Conservation (phyloP, 495 filamentous ascomycete genomes). For the Daldinia caldariorum region DNA sequence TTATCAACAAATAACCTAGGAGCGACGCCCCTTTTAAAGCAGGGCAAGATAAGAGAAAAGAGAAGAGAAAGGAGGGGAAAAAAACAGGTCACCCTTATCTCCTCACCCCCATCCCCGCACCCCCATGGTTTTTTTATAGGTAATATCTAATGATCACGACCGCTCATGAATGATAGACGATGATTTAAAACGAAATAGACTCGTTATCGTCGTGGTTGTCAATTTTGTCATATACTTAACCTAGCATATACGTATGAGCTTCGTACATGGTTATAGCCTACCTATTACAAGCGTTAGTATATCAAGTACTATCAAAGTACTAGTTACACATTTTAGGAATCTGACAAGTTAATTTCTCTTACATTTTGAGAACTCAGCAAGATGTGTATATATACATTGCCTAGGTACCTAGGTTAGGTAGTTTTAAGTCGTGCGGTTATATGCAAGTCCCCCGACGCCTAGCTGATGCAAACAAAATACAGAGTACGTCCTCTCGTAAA, state of each 20-base stretch:
- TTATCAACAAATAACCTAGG: not conserved
- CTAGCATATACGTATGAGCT: constrained; percentile 1
- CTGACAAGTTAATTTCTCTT: too few species aligned
- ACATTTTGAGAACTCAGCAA: too few species aligned
- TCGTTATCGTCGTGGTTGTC: constrained; percentile 44
- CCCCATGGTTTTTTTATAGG: constrained; percentile 14
- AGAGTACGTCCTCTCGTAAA: constrained; percentile 16
- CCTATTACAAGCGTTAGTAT: too few species aligned
- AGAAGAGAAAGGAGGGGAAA: not conserved
- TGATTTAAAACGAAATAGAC: constrained; percentile 44
- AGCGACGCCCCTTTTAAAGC: not conserved
- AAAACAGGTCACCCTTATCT: too few species aligned
- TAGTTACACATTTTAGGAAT: too few species aligned
- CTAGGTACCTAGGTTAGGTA: not conserved
- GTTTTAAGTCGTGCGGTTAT: not conserved
- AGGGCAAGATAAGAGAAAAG: not conserved
- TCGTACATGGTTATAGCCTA: too few species aligned
- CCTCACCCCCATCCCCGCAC: not conserved
- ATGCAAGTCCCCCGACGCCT: constrained; percentile 32
- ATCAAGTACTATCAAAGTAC: too few species aligned
- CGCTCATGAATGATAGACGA: constrained; percentile 49
- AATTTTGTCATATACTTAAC: constrained; percentile 1
- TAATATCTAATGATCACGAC: constrained; percentile 46
- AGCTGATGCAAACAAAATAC: constrained; percentile 35
- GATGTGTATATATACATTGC: too few species aligned